Evolutionary conservation across 768 basidiomycete genomes (phyloP).

Genomic region (Suillus lakei): DNA sequence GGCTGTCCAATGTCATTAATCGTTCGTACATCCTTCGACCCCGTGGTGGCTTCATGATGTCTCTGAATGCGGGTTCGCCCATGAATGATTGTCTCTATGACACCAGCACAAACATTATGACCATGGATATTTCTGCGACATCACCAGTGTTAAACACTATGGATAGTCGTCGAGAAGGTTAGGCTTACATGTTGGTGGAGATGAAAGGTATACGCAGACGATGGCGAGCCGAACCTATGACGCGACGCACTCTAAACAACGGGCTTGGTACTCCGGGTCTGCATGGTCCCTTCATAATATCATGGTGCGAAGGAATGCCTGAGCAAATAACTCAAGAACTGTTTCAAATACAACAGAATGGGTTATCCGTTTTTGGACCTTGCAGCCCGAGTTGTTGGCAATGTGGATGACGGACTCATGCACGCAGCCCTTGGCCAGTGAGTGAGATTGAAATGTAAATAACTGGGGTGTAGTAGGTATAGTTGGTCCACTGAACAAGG

Average conservation of each 20-base stretch:
- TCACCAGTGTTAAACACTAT: not conserved
- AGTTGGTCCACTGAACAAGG: too few relatives aligned
- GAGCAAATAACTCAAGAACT: not conserved
- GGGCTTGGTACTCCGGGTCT: not conserved
- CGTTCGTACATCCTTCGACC: not conserved
- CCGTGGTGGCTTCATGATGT: not conserved
- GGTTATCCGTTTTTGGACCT: too few relatives aligned
- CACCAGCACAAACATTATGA: not conserved
- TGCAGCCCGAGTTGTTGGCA: too few relatives aligned
- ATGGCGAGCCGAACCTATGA: not conserved
- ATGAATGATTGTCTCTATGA: not conserved
- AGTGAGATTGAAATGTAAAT: too few relatives aligned
- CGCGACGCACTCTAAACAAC: not conserved
- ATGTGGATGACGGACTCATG: too few relatives aligned
- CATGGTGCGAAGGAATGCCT: not conserved
- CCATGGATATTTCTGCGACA: not conserved
- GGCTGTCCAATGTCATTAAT: not conserved
- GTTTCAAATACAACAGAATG: too few relatives aligned
- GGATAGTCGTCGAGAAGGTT: not conserved
- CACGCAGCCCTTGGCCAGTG: too few relatives aligned
- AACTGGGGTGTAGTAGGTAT: too few relatives aligned
- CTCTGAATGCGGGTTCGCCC: constrained; percentile 9
- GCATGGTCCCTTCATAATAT: not conserved
- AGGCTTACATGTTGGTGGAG: not conserved
- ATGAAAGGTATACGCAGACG: not conserved